phyloP scores from a whole-genome alignment of 1,139 yeast genomes.

The Yamadazyma pseudoaaseri region DNA sequence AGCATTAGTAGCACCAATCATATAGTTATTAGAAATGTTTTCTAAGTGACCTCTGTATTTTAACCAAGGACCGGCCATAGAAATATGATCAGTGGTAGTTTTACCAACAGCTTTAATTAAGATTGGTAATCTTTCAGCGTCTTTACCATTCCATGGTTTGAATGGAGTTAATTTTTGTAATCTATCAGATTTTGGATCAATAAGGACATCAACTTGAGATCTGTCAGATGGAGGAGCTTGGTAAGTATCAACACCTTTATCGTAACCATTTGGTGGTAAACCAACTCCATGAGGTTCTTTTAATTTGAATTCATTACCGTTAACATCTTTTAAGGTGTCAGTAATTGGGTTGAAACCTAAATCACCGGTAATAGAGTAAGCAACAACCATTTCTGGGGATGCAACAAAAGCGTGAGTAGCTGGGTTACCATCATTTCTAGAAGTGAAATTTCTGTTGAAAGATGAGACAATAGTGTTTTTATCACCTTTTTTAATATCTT shows the following conservation, averaged over 20 bases:
- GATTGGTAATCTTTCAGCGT: conserved; percentile 84
- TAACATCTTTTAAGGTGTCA: conserved; percentile 88
- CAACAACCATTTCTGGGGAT: conserved; percentile 96
- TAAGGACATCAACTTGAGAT: conserved; percentile 67
- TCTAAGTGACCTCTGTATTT: conserved; percentile 99
- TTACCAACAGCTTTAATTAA: conserved; percentile 96
- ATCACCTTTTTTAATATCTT: conserved; percentile 95
- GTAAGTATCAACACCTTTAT: conserved; percentile 93
- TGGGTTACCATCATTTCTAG: conserved; percentile 99
- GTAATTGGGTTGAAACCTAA: conserved; percentile 97
- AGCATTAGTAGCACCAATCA: conserved; percentile 99
- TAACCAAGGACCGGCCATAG: conserved; percentile 99
- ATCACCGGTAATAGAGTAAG: conserved; percentile 96
- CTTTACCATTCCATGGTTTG: conserved; percentile 91
- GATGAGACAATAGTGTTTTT: conserved; percentile 98
- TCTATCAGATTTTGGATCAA: conserved; percentile 77
- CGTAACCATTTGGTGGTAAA: conserved; percentile 92
- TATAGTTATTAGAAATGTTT: conserved; percentile 97
- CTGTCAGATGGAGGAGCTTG: conserved; percentile 97
- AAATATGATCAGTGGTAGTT: conserved; percentile 98
- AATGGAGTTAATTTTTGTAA: conserved; percentile 51
- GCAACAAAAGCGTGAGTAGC: conserved; percentile 97
- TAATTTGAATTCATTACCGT: conserved; percentile 95
- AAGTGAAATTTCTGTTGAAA: conserved; percentile 98
- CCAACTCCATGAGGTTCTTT: conserved; percentile 89